Conservation (phyloP, 805 yeast genomes). For the Lipomyces yamanashiensis region DNA sequence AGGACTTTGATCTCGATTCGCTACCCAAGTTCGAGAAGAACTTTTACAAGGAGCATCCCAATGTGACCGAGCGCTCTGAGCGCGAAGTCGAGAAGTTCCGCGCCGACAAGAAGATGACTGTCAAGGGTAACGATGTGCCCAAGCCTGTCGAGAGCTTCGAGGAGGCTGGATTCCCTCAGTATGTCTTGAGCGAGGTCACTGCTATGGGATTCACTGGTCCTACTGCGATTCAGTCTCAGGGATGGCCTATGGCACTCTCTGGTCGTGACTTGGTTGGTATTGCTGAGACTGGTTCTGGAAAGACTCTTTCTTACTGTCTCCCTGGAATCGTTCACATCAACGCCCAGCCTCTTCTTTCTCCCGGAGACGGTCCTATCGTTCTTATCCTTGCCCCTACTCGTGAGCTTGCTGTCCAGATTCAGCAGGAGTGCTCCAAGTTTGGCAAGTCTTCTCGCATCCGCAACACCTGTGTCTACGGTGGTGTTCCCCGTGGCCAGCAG, state of each 20-base stretch:
- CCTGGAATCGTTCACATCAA: constrained; percentile 94
- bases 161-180: constrained; percentile 97
- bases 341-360: constrained; percentile 91
- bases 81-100: constrained; percentile 77
- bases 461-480: constrained; percentile 88
- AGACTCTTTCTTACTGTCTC: constrained; percentile 93
- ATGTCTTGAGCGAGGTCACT: constrained; percentile 85
- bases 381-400: constrained; percentile 97
- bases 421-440: constrained; percentile 92
- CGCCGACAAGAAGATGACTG: constrained; percentile 81
- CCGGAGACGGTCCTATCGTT: constrained; percentile 97
- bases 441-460: constrained; percentile 90
- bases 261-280: constrained; percentile 99
- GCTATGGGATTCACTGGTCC: constrained; percentile 92
- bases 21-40: constrained; percentile 93
- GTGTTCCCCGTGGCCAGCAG: constrained; percentile 98
- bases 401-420: constrained; percentile 98
- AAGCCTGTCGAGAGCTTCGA: constrained; percentile 91
- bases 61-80: constrained; percentile 74
- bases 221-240: constrained; percentile 97
- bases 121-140: constrained; percentile 83
- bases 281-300: constrained; percentile 99
- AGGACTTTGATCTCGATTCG: constrained; percentile 76
- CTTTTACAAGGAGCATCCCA: constrained; percentile 85
- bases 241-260: constrained; percentile 99